Evolutionary conservation across 345 rosid species (phyloP).

Genomic region (Gossypium longicalyx): DNA sequence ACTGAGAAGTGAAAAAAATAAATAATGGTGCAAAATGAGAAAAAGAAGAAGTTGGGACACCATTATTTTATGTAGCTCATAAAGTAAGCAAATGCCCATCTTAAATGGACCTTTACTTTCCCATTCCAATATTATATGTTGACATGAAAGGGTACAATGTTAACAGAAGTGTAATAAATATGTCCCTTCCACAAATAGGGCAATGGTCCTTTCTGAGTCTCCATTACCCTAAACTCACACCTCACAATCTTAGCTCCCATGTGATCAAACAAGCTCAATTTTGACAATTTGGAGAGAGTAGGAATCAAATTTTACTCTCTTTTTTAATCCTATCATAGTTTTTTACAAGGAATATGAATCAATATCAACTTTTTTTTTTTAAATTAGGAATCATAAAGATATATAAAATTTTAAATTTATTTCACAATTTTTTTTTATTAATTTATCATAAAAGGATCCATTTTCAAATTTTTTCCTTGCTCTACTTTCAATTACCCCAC

Average conservation of each 20-base stretch:
- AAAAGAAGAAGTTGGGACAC: background rate
- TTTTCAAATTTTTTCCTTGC: too few relatives aligned
- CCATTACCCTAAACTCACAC: background rate
- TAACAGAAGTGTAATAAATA: slow-evolving; percentile 5
- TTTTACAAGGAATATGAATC: too few relatives aligned
- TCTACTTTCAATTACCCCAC: background rate
- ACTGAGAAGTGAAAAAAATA: background rate
- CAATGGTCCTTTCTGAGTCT: background rate
- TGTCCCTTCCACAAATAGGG: slow-evolving; percentile 15
- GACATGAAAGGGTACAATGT: too few relatives aligned
- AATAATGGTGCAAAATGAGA: background rate
- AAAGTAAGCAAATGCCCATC: background rate
- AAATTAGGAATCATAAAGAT: too few relatives aligned
- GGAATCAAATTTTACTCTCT: too few relatives aligned
- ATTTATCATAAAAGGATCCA: too few relatives aligned
- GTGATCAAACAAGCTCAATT: background rate
- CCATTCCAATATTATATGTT: background rate
- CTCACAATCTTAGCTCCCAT: background rate
- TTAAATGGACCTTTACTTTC: background rate
- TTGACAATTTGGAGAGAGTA: background rate
- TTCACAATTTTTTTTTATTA: too few relatives aligned
- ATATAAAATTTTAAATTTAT: too few relatives aligned
- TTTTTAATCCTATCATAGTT: too few relatives aligned
- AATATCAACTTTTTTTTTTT: too few relatives aligned
- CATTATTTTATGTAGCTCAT: background rate